Base-by-base conservation (phyloP, 2,329 filamentous ascomycete genomes). In the Monosporascus sp. region DNA sequence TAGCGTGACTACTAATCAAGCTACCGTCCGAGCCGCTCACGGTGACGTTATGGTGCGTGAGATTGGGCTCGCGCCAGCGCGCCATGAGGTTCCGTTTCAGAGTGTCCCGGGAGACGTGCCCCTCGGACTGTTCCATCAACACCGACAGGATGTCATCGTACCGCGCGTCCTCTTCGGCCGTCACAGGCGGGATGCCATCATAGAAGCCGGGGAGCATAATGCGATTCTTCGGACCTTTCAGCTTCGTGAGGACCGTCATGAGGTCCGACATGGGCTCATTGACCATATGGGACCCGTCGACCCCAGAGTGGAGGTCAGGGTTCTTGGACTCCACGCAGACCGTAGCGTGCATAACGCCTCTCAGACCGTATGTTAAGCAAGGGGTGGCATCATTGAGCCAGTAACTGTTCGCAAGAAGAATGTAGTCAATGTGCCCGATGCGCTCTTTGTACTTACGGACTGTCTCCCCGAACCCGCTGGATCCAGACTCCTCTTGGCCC, bases 311-410 rank as follows among this genome's bases (percentile, higher is more conserved):
- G 2, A 96, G 80, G 70, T 99, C 94, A 0, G 92, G 91, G 57
- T 89, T 85, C 50, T 85, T 83, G 53, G 91, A 95, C 59, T 95
- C 87, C 25, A 99, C 85, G 56, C 91, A 88, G 6, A 97, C 81
- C 0, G 90, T 96, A 5, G 92, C 93, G 68, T 97, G 93, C 22
- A 99, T 86, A 25, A 99, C 93, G 24, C 94, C 94, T 48, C 94
- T 85, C 7, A 97, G 79, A 1, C 94, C 94, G 57, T 99, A 99
- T 0, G 94, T 99, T 53, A 99, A 74, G 67, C 94, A 99, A 0
- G 94, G 94, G 2, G 95, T 91, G 60, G 95, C 88, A 65, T 99
- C 93, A 66, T 97, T 91, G 1, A 99, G 79, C 94, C 94, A 99
- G 75, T 99, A 99, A 71, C 92, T 97, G 75, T 99, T 99, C 22